phyloP scores from a whole-genome alignment of 208 protist genomes.

The Leishmania tropica region DNA sequence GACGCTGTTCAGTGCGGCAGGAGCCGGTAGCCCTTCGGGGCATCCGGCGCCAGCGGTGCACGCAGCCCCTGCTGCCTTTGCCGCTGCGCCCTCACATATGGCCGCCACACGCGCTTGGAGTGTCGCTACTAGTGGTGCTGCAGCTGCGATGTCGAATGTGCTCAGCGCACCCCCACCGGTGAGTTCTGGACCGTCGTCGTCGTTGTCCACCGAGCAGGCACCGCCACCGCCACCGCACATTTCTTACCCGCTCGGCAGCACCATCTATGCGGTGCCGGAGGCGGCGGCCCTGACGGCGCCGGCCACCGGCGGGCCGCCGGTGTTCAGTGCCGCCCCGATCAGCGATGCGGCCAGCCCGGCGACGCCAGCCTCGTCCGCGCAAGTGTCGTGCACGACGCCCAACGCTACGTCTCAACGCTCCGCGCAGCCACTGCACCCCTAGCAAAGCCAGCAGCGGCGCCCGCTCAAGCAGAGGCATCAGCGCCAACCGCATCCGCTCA shows the following conservation, averaged over 20 bases:
- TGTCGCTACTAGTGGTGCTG: background rate
- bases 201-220: background rate
- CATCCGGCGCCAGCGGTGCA: background rate
- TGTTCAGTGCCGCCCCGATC: background rate
- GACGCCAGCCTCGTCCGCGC: background rate
- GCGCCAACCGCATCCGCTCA: background rate
- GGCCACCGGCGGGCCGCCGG: background rate
- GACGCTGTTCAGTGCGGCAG: background rate
- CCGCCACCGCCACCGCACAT: conserved; percentile 9
- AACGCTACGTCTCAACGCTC: background rate
- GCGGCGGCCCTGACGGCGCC: background rate
- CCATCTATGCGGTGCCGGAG: background rate
- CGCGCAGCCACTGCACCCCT: background rate
- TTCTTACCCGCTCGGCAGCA: background rate
- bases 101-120: background rate
- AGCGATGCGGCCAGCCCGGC: background rate
- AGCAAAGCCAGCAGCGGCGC: background rate
- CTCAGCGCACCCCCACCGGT: background rate
- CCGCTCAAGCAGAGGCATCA: background rate
- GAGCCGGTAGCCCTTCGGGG: background rate
- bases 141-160: background rate
- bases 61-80: background rate
- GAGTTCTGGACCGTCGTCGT: background rate
- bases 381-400: background rate
- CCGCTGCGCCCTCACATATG: background rate